These are phyloP conservation scores for Glomus cerebriforme DNA, from an alignment of 192 early-diverging fungal species.

Conservation along the genomic window DNA sequence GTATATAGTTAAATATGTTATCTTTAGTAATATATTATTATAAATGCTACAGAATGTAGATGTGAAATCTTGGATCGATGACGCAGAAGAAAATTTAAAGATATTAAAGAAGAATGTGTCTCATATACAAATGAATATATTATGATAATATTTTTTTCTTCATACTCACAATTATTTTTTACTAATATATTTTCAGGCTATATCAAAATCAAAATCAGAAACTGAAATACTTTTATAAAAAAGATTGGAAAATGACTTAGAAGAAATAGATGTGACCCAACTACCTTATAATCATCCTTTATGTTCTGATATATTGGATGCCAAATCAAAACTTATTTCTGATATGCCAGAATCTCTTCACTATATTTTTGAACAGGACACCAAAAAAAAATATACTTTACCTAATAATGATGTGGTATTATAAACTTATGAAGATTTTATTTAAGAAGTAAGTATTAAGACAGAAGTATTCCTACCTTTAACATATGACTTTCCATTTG, in stretches of 20 bases:
- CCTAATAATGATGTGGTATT: neutral
- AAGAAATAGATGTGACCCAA: constrained; percentile 5
- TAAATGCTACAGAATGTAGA: neutral
- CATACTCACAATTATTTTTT: neutral
- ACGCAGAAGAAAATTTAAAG: neutral
- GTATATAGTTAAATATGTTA: no score
- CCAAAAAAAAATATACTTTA: no score
- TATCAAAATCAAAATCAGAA: neutral
- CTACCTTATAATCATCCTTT: constrained; percentile 9
- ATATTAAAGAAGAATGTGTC: neutral
- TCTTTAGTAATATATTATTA: neutral
- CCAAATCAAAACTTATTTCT: constrained; percentile 5
- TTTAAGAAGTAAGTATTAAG: neutral
- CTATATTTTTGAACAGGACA: neutral
- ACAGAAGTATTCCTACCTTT: neutral
- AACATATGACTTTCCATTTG: neutral
- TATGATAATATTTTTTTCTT: constrained; percentile 3
- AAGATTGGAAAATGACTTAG: constrained; percentile 19
- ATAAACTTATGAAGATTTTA: neutral
- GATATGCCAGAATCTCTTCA: no score
- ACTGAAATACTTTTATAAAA: neutral
- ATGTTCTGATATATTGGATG: constrained; percentile 19
- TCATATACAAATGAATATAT: neutral
- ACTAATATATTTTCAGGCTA: neutral
- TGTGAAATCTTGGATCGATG: neutral